phyloP scores from a whole-genome alignment of 331 rosid species.

The Erythrophleum ivorense region DNA sequence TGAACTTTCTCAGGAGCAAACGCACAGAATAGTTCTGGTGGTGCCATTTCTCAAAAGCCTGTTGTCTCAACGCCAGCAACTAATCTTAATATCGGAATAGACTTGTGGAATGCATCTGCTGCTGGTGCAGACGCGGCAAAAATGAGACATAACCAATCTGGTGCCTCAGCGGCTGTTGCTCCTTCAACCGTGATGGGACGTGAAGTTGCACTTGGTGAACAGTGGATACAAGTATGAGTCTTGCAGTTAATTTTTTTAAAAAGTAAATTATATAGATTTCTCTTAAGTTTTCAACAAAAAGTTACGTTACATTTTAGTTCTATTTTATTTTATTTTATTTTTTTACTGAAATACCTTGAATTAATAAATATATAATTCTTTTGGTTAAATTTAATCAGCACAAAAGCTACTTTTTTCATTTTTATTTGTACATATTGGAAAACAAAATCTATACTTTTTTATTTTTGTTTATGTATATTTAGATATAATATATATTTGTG shows the following conservation, averaged over 20 bases:
- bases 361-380: no score
- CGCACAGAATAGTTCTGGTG: conserved; percentile 65
- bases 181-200: conserved; percentile 50
- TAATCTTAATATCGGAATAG: conserved; percentile 93
- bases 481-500: no score
- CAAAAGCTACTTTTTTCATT: no score
- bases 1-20: conserved; percentile 69
- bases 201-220: conserved; percentile 65
- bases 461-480: no score
- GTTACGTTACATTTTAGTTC: no score
- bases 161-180: conserved; percentile 50
- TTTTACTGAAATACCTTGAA: no score
- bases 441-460: no score
- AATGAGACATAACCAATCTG: conserved; percentile 65
- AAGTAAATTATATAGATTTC: not conserved
- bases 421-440: no score
- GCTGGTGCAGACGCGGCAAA: conserved; percentile 65
- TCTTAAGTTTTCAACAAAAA: not conserved
- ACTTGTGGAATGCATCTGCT: conserved; percentile 80
- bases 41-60: conserved; percentile 59
- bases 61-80: conserved; percentile 65
- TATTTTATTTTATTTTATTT: no score
- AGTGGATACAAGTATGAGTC: conserved; percentile 77
- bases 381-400: no score
- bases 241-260: not conserved